phyloP scores from a whole-genome alignment of 208 protist species.

The Trypanosoma vivax region DNA sequence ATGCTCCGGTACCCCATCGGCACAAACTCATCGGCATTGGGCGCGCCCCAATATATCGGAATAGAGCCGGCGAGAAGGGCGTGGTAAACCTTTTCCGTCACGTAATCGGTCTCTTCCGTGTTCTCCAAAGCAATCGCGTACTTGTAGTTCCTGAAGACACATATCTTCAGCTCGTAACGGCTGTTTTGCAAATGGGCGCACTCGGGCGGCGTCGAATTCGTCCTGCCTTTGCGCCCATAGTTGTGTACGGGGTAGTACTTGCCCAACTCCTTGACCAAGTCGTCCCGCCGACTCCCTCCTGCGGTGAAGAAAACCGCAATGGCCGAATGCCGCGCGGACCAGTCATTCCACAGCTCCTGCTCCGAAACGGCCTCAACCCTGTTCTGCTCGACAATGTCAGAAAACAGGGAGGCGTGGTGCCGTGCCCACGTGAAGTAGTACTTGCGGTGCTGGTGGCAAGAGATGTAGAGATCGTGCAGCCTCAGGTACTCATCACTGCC shows the following conservation, averaged over 20 bases:
- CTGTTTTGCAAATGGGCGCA: background rate
- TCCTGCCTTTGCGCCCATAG: slow-evolving; percentile 25
- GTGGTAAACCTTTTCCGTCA: slow-evolving; percentile 78
- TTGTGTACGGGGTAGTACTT: slow-evolving; percentile 38
- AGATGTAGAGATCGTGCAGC: background rate
- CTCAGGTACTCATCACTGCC: background rate
- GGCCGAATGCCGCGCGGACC: slow-evolving; percentile 11
- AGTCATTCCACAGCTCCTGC: background rate
- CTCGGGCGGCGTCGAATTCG: slow-evolving; percentile 4
- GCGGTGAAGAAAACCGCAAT: slow-evolving; percentile 22
- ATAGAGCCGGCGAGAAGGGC: slow-evolving; percentile 33
- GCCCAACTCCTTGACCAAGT: slow-evolving; percentile 19
- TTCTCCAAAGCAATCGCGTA: slow-evolving; percentile 47
- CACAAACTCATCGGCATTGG: slow-evolving; percentile 37
- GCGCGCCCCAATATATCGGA: slow-evolving; percentile 38
- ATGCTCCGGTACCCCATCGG: slow-evolving; percentile 7
- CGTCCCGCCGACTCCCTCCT: slow-evolving; percentile 17
- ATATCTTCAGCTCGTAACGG: slow-evolving; percentile 21
- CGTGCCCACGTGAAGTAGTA: slow-evolving; percentile 11
- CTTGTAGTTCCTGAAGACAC: slow-evolving; percentile 30
- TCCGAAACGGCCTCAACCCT: background rate
- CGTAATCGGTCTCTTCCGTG: slow-evolving; percentile 43
- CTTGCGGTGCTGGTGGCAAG: slow-evolving; percentile 3
- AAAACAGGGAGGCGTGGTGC: background rate
- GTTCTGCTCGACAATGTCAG: slow-evolving; percentile 1